Evolutionary conservation across 2,329 filamentous ascomycete genomes (phyloP), one percentile per base, ranked within the genome.

Genomic region (Bimuria novae-zelandiae): DNA sequence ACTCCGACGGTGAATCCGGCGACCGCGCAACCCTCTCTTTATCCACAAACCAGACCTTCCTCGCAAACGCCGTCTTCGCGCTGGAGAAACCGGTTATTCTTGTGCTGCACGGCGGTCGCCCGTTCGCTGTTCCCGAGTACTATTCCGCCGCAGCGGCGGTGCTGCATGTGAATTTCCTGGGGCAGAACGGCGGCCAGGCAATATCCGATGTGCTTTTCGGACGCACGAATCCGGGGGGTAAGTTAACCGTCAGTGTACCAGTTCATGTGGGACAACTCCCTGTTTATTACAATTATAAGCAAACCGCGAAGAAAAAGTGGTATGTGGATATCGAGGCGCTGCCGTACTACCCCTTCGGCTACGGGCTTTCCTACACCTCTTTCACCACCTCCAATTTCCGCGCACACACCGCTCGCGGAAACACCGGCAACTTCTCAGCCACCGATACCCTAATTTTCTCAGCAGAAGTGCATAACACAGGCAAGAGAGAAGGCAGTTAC

Each of bases 171-270:
- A 76, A 75, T 68, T 76, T 59, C 65, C 71, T 3, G 60, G 89
- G 89, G 21, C 89, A 92, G 64, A 88, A 91, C 73, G 87, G 86
- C 8, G 89, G 89, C 12, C 90, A 91, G 67, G 86, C 84, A 11
- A 86, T 92, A 56, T 88, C 87, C 0, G 89, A 92, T 59, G 79
- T 91, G 3, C 76, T 92, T 1, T 89, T 89, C 60, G 87, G 88
- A 43, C 80, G 85, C 52, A 80, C 83, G 33, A 90, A 88, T 67
- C 89, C 89, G 0, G 85, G 83, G 52, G 89, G 84, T 12, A 89
- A 89, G 70, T 78, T 91, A 3, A 86, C 87, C 0, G 75, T 90
- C 25, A 86, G 85, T 0, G 89, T 89, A 68, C 87, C 88, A 5
- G 79, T 50, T 22, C 41, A 56, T 14, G 52, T 57, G n/a, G 77